Evolutionary conservation across 2,329 filamentous ascomycete genomes (phyloP).

Genomic region (Fusarium illudens): DNA sequence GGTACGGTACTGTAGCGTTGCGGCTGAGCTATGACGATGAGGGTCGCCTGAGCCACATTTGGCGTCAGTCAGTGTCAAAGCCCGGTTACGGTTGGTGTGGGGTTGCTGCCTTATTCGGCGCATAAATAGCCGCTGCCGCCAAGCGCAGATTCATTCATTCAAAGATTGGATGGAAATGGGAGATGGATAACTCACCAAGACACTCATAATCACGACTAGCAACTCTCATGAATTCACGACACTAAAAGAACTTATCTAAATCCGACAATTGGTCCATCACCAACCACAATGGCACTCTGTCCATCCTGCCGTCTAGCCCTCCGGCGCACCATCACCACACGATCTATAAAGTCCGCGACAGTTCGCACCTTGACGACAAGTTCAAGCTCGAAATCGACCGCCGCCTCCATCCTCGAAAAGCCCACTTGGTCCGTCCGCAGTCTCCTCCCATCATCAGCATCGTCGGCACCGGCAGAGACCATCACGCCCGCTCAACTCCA

Average conservation of each 20-base stretch:
- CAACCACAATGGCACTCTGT: slow-evolving; percentile 44
- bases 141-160: background rate
- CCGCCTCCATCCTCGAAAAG: slow-evolving; percentile 64
- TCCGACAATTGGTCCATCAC: background rate
- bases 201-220: background rate
- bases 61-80: background rate
- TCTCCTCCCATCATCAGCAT: slow-evolving; percentile 64
- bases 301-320: slow-evolving; percentile 43
- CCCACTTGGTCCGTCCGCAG: slow-evolving; percentile 87
- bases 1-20: background rate
- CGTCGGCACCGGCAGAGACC: slow-evolving; percentile 46
- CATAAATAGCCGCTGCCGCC: background rate
- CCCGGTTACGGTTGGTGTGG: background rate
- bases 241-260: fast-evolving
- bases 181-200: background rate
- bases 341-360: background rate
- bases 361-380: slow-evolving; percentile 6
- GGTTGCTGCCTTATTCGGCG: background rate
- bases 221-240: background rate
- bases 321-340: slow-evolving; percentile 29
- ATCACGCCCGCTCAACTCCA: slow-evolving; percentile 75
- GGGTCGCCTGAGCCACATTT: slow-evolving; percentile 37
- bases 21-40: slow-evolving; percentile 41
- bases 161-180: background rate
- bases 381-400: slow-evolving; percentile 19